phyloP scores from a whole-genome alignment of 176 grass and related monocot species.

The Echinochloa phyllopogon region DNA sequence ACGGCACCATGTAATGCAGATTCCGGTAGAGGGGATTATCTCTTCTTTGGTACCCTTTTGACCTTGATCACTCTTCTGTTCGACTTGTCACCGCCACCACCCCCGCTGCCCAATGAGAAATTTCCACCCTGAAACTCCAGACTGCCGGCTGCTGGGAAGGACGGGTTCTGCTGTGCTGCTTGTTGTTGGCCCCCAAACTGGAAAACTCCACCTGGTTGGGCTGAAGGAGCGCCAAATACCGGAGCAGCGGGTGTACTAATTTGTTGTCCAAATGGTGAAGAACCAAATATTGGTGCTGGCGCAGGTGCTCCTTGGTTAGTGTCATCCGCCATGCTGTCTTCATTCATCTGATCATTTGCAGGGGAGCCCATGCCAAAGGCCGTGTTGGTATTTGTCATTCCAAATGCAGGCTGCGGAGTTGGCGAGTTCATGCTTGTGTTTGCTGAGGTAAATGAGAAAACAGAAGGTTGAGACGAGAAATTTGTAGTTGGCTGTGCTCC shows the following conservation, averaged over 20 bases:
- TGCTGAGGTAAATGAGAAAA: constrained; percentile 56
- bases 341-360: constrained; percentile 76
- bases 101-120: constrained; percentile 63
- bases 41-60: constrained; percentile 54
- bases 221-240: constrained; percentile 52
- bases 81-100: constrained; percentile 59
- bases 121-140: constrained; percentile 64
- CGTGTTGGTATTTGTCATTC: constrained; percentile 39
- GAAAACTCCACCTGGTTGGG: constrained; percentile 46
- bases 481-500: constrained; percentile 41
- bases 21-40: constrained; percentile 12
- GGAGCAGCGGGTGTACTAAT: constrained; percentile 33
- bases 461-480: constrained; percentile 44
- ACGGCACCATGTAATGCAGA: neutral
- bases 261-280: constrained; percentile 56
- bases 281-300: constrained; percentile 47
- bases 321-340: constrained; percentile 75
- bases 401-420: constrained; percentile 52
- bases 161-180: constrained; percentile 38
- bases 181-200: constrained; percentile 64
- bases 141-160: constrained; percentile 57
- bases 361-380: constrained; percentile 49
- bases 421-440: constrained; percentile 45
- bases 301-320: constrained; percentile 41
- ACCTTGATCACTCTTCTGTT: constrained; percentile 59